Percentiles rank a stretch among this genome's conserved stretches.
These are phyloP conservation scores for Adansonia rubrostipa DNA, from an alignment of 441 rosid genomes.

Conservation along the genomic window DNA sequence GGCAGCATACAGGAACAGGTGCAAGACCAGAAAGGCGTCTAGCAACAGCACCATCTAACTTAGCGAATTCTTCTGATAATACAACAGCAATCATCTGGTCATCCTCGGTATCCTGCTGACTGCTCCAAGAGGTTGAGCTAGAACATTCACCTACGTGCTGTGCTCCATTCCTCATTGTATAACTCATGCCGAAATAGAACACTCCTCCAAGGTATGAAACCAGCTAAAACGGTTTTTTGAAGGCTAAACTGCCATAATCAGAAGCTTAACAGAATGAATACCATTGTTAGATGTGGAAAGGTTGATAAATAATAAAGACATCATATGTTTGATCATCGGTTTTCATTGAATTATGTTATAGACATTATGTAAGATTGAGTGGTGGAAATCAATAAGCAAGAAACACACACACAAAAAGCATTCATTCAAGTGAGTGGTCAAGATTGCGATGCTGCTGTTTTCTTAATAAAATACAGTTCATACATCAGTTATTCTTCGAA, in stretches of 20 bases:
- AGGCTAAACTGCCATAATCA: slow-evolving; percentile 4
- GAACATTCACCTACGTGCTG: slow-evolving; percentile 64
- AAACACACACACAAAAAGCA: neutral
- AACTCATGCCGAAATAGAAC: slow-evolving; percentile 1
- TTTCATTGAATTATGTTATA: neutral
- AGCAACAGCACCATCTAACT: slow-evolving; percentile 76
- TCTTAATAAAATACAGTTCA: neutral
- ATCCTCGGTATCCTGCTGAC: slow-evolving; percentile 74
- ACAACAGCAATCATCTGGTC: slow-evolving; percentile 86
- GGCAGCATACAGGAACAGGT: slow-evolving; percentile 69
- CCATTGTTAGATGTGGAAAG: slow-evolving; percentile 11
- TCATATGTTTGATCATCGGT: neutral
- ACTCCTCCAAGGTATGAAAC: slow-evolving; percentile 8
- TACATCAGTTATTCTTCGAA: neutral
- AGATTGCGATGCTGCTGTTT: neutral
- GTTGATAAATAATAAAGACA: neutral
- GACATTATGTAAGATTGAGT: neutral
- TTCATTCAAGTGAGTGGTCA: slow-evolving; percentile 1
- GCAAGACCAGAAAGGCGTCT: slow-evolving; percentile 79
- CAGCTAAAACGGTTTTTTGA: slow-evolving; percentile 4
- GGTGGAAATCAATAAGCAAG: neutral
- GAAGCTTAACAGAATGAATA: slow-evolving; percentile 8
- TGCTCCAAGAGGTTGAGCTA: slow-evolving; percentile 77
- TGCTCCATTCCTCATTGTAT: slow-evolving; percentile 45
- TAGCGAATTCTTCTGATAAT: slow-evolving; percentile 75